A percentile compares a stretch with the other conserved stretches of the same genome.
Evolutionary conservation across 2,329 filamentous ascomycete genomes (phyloP).

Genomic region (Coleophoma cylindrospora): DNA sequence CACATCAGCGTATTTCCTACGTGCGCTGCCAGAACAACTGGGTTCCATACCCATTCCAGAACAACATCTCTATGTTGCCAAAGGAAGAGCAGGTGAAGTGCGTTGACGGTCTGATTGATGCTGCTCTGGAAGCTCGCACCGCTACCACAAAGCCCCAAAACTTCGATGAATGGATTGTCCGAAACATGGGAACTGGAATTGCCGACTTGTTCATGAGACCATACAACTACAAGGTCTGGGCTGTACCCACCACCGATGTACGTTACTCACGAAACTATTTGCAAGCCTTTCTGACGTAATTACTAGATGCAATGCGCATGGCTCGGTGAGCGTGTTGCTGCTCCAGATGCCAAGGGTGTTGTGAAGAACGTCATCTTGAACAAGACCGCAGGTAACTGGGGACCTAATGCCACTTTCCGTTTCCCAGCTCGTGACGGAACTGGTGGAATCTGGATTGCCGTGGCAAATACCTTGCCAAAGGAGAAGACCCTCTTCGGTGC

Average conservation of each 20-base stretch:
- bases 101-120: constrained; percentile 94
- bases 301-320: constrained; percentile 96
- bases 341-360: constrained; percentile 89
- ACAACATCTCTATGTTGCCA: constrained; percentile 97
- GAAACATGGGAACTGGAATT: constrained; percentile 84
- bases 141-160: constrained; percentile 88
- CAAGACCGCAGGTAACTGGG: constrained; percentile 97
- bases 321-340: constrained; percentile 97
- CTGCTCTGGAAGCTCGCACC: constrained; percentile 80
- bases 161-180: constrained; percentile 98
- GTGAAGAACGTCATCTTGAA: constrained; percentile 92
- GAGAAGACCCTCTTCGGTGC: constrained; percentile 90
- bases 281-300: constrained; percentile 1
- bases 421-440: constrained; percentile 96
- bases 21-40: constrained; percentile 94
- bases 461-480: constrained; percentile 86
- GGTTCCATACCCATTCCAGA: constrained; percentile 99
- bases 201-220: constrained; percentile 97
- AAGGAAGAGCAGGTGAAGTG: constrained; percentile 96
- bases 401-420: constrained; percentile 95
- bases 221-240: constrained; percentile 99
- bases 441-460: constrained; percentile 97
- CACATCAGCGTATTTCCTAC: constrained; percentile 97
- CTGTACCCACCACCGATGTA: constrained; percentile 94
- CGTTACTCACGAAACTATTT: neutral